Evolutionary conservation across 768 basidiomycete genomes (phyloP).

Genomic region (Cystobasidium ongulense): DNA sequence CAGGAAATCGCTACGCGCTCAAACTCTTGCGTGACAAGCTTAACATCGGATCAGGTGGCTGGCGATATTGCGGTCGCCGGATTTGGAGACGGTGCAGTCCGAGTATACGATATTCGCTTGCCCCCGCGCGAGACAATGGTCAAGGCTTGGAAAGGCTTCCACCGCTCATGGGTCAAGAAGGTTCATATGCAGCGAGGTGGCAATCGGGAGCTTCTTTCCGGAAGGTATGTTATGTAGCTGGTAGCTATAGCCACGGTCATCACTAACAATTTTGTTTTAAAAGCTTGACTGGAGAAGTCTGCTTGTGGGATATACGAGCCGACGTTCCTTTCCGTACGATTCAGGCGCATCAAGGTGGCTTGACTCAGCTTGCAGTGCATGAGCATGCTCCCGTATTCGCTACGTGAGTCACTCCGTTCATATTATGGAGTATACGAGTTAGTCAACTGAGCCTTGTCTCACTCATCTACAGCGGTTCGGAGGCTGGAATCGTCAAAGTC

Average conservation of each 20-base stretch:
- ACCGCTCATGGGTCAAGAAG: conserved; percentile 81
- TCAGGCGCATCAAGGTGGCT: conserved; percentile 60
- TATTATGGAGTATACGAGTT: neutral
- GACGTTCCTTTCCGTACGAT: conserved; percentile 58
- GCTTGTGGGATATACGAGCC: conserved; percentile 79
- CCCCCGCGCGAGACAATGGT: conserved; percentile 75
- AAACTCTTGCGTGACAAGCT: conserved; percentile 77
- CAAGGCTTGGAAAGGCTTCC: conserved; percentile 60
- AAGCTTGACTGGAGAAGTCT: conserved; percentile 81
- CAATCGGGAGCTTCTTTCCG: conserved; percentile 67
- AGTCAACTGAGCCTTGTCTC: neutral
- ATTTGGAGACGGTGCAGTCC: conserved; percentile 83
- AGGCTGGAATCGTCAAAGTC: conserved; percentile 57
- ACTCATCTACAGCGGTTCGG: conserved; percentile 55
- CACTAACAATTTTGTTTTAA: neutral
- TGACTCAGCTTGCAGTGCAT: conserved; percentile 82
- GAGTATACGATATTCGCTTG: conserved; percentile 83
- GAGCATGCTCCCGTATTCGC: conserved; percentile 73
- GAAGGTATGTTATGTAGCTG: conserved; percentile 55
- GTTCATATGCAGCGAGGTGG: conserved; percentile 71
- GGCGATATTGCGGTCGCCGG: conserved; percentile 76
- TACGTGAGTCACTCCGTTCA: conserved; percentile 53
- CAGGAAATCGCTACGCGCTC: conserved; percentile 85
- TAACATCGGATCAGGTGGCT: conserved; percentile 66
- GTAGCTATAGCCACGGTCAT: neutral